Conservation (phyloP, 495 filamentous ascomycete species). For the Lasiosphaeriaceae sp. region DNA sequence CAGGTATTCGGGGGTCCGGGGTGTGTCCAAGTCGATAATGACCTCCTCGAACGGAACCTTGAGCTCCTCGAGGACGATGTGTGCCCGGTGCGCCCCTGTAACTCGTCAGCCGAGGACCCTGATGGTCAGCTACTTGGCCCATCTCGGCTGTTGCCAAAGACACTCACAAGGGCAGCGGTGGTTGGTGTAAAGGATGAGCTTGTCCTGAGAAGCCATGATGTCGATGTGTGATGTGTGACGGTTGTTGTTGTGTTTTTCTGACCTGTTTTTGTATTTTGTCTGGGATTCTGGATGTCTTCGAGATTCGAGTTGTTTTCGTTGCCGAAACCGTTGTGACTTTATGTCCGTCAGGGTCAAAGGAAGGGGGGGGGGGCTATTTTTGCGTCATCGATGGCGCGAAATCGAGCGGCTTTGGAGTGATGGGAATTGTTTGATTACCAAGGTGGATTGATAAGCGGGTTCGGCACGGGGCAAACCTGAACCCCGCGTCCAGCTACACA, state of each 20-base stretch:
- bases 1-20: constrained; percentile 80
- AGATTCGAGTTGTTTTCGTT: too few relatives aligned
- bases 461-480: not conserved
- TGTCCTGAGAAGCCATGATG: constrained; percentile 31
- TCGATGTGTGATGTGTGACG: constrained; percentile 1
- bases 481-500: too few relatives aligned
- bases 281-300: too few relatives aligned
- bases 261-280: not conserved
- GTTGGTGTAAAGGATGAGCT: constrained; percentile 68
- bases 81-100: constrained; percentile 68
- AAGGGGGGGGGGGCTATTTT: not conserved
- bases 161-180: constrained; percentile 62
- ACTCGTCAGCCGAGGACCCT: not conserved
- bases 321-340: too few relatives aligned
- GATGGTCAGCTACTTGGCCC: too few relatives aligned
- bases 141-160: not conserved
- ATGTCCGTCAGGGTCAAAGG: too few relatives aligned
- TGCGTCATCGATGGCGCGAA: constrained; percentile 31
- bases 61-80: constrained; percentile 72
- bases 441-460: constrained; percentile 2
- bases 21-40: constrained; percentile 67
- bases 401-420: constrained; percentile 1
- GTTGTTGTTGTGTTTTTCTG: not conserved
- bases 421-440: not conserved
- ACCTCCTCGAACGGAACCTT: constrained; percentile 73